phyloP scores from a whole-genome alignment of 2,329 filamentous ascomycete species.

The Hypoxylon sp. region DNA sequence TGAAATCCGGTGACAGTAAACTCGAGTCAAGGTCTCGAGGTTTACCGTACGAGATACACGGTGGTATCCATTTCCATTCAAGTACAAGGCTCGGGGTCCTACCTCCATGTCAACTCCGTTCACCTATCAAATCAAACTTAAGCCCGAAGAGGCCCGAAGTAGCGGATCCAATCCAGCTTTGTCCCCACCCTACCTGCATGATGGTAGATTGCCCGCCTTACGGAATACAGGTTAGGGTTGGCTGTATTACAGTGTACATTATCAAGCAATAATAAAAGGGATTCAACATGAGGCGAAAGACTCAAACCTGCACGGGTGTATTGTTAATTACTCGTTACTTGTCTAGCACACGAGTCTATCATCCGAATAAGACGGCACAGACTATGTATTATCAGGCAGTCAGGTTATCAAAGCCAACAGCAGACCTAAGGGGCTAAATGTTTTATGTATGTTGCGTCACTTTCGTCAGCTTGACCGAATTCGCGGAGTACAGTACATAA shows the following conservation, averaged over 20 bases:
- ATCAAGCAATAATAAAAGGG: slow-evolving; percentile 6
- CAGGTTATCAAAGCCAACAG: too few species aligned
- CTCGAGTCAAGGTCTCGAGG: too few species aligned
- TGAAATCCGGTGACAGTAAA: too few species aligned
- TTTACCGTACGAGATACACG: too few species aligned
- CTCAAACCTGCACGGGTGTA: slow-evolving; percentile 13
- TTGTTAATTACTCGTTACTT: slow-evolving; percentile 7
- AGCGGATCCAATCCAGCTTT: slow-evolving; percentile 17
- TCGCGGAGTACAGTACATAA: slow-evolving; percentile 26
- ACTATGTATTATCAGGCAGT: slow-evolving; percentile 4
- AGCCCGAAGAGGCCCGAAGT: slow-evolving; percentile 28
- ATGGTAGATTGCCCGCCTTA: too few species aligned
- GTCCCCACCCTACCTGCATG: slow-evolving; percentile 4
- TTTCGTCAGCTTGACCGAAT: slow-evolving; percentile 21
- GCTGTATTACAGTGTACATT: too few species aligned
- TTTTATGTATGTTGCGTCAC: slow-evolving; percentile 26
- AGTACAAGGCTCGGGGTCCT: too few species aligned
- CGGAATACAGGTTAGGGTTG: slow-evolving; percentile 8
- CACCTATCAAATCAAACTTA: too few species aligned
- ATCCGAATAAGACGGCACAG: slow-evolving; percentile 18
- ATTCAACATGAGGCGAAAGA: slow-evolving; percentile 10
- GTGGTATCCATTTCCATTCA: too few species aligned
- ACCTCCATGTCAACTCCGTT: too few species aligned
- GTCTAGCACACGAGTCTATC: slow-evolving; percentile 11
- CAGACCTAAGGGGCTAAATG: slow-evolving; percentile 8